phyloP scores from a whole-genome alignment of 2,329 filamentous ascomycete species.

The Aspergillus calidoustus region DNA sequence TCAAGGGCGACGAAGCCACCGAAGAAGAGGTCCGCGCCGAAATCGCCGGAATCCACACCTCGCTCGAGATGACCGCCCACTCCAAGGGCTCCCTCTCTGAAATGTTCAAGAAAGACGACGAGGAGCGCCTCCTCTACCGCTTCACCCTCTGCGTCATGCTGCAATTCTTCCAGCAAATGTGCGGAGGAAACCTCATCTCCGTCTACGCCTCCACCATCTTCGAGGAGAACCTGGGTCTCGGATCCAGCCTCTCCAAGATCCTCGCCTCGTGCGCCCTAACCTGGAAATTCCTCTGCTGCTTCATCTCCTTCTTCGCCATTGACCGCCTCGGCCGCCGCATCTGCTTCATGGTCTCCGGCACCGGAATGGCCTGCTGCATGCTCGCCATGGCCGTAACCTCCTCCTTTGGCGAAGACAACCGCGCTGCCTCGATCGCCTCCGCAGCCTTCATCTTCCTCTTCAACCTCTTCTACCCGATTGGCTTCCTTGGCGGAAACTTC shows the following conservation, averaged over 20 bases:
- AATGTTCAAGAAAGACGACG: conserved; percentile 24
- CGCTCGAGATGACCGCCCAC: conserved; percentile 23
- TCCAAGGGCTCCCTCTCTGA: conserved; percentile 23
- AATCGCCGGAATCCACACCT: conserved; percentile 25
- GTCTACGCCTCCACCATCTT: conserved; percentile 43
- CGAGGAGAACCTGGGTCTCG: conserved; percentile 20
- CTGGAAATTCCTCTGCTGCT: conserved; percentile 34
- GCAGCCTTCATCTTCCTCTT: conserved; percentile 60
- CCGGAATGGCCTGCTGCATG: conserved; percentile 62
- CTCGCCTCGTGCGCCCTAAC: conserved; percentile 57
- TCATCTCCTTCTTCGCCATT: conserved; percentile 32
- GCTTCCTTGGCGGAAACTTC: conserved; percentile 27
- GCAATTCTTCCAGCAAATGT: conserved; percentile 51
- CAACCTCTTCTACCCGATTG: conserved; percentile 64
- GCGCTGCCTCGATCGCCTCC: conserved; percentile 22
- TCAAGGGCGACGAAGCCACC: conserved; percentile 19
- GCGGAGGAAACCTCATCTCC: conserved; percentile 41
- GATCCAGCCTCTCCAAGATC: conserved; percentile 31
- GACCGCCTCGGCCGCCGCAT: conserved; percentile 53
- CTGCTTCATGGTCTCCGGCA: conserved; percentile 58
- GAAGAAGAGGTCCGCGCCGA: conserved; percentile 23
- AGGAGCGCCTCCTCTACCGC: conserved; percentile 28
- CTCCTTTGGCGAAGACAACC: conserved; percentile 32
- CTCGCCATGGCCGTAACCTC: conserved; percentile 52
- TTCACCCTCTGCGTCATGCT: conserved; percentile 20